These are phyloP conservation scores for Cornus controversa DNA, from an alignment of 148 eudicot species.

Conservation along the genomic window DNA sequence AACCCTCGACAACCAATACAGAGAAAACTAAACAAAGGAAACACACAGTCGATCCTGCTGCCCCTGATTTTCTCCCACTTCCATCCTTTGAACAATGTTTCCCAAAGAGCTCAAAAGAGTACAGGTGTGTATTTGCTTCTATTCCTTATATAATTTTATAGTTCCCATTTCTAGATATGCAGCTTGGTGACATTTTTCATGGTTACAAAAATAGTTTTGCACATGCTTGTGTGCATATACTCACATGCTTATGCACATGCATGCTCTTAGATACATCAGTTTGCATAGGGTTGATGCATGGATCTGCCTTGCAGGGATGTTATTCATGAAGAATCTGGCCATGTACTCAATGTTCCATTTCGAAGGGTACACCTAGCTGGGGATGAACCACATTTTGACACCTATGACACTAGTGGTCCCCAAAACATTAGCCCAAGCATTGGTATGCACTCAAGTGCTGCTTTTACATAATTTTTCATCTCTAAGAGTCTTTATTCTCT, in stretches of 20 bases:
- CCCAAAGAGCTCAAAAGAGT: slow-evolving; percentile 88
- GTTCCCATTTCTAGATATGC: not conserved
- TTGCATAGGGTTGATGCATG: slow-evolving; percentile 12
- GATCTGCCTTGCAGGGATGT: slow-evolving; percentile 55
- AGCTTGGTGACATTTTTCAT: not conserved
- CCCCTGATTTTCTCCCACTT: slow-evolving; percentile 92
- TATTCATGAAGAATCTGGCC: slow-evolving; percentile 74
- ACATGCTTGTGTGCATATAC: not conserved
- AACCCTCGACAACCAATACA: slow-evolving; percentile 56
- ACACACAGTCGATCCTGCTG: slow-evolving; percentile 85
- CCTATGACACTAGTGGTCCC: slow-evolving; percentile 96
- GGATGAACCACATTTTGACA: slow-evolving; percentile 88
- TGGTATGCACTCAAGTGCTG: slow-evolving; percentile 41
- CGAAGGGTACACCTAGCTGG: slow-evolving; percentile 88
- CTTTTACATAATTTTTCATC: not conserved
- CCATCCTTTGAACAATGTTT: slow-evolving; percentile 94
- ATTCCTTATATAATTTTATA: not conserved
- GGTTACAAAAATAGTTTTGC: not conserved
- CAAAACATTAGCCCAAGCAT: slow-evolving; percentile 71
- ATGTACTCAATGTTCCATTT: slow-evolving; percentile 87
- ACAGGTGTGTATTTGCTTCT: slow-evolving; percentile 41
- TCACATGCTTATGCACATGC: not conserved
- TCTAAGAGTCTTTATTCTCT: not conserved
- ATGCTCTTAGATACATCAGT: not conserved
- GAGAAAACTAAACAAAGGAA: slow-evolving; percentile 55